Evolutionary conservation across 2,329 filamentous ascomycete genomes (phyloP).

Genomic region (Exserohilum turcica): DNA sequence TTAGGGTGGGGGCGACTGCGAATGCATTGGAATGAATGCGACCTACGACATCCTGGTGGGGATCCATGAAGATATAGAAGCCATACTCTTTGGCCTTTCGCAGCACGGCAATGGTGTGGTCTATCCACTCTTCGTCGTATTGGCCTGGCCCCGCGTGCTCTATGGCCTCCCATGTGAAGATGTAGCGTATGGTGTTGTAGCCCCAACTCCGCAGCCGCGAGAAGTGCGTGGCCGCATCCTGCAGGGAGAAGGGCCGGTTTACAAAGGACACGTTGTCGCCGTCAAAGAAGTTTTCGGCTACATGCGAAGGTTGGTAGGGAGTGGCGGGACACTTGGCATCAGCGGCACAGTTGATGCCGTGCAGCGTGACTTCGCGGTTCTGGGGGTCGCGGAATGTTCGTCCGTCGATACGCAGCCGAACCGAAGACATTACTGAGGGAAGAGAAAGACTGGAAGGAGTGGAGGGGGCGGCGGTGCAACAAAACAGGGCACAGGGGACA

Average conservation of each 20-base stretch:
- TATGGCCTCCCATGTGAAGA: constrained; percentile 99
- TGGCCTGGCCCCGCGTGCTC: constrained; percentile 87
- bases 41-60: constrained; percentile 93
- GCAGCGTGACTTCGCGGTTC: constrained; percentile 83
- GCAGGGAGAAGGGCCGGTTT: constrained; percentile 78
- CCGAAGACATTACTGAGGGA: constrained; percentile 65
- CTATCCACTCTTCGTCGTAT: constrained; percentile 93
- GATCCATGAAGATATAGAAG: constrained; percentile 98
- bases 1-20: constrained; percentile 18
- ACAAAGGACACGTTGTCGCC: constrained; percentile 91
- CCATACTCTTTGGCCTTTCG: constrained; percentile 85
- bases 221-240: constrained; percentile 86
- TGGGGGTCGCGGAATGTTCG: constrained; percentile 80
- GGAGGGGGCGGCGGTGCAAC: constrained; percentile 3
- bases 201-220: constrained; percentile 83
- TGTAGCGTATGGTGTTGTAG: constrained; percentile 94
- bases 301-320: constrained; percentile 81
- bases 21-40: constrained; percentile 6
- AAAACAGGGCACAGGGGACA: background rate
- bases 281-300: constrained; percentile 82
- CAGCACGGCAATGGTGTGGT: constrained; percentile 85
- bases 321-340: constrained; percentile 87
- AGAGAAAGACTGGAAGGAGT: background rate
- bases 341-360: constrained; percentile 91
- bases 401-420: constrained; percentile 83